phyloP scores from a whole-genome alignment of 139 green algal species.

The Tetradesmus lagerheimii region DNA sequence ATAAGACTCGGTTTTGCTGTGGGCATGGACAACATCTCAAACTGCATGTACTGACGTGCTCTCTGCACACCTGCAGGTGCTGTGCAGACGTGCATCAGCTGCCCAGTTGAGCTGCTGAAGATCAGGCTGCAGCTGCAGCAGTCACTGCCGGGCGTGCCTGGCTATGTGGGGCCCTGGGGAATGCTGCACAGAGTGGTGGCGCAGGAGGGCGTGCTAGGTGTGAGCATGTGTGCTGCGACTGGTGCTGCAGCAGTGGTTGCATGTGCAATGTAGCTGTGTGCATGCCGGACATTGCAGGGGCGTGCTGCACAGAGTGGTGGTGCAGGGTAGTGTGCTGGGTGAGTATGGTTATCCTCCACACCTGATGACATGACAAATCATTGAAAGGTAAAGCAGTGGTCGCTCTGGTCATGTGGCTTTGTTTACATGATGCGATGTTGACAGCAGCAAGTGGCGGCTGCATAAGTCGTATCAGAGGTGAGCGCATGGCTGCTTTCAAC shows the following conservation, averaged over 20 bases:
- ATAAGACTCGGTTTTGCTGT: no score
- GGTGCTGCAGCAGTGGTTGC: not conserved
- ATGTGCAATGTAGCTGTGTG: conserved; percentile 58
- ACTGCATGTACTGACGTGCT: no score
- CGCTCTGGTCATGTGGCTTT: no score
- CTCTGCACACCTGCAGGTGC: not conserved
- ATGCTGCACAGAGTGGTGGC: conserved; percentile 62
- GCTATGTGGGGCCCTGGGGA: conserved; percentile 65
- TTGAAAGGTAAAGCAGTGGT: no score
- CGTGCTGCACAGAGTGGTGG: conserved; percentile 61
- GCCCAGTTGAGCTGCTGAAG: conserved; percentile 82
- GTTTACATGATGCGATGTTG: no score
- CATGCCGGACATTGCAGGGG: conserved; percentile 41
- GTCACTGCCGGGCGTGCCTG: conserved; percentile 49
- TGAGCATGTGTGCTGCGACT: conserved; percentile 9
- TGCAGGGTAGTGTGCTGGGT: conserved; percentile 63
- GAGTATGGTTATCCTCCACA: no score
- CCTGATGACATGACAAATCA: no score
- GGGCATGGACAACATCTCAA: no score
- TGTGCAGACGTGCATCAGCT: conserved; percentile 55
- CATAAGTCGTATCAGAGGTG: no score
- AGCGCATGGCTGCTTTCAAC: no score
- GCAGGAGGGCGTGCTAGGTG: conserved; percentile 64
- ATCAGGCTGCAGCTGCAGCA: conserved; percentile 81
- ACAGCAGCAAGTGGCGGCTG: no score